Evolutionary conservation across 2,329 filamentous ascomycete genomes (phyloP).

Genomic region (Trichoderma harzianum): DNA sequence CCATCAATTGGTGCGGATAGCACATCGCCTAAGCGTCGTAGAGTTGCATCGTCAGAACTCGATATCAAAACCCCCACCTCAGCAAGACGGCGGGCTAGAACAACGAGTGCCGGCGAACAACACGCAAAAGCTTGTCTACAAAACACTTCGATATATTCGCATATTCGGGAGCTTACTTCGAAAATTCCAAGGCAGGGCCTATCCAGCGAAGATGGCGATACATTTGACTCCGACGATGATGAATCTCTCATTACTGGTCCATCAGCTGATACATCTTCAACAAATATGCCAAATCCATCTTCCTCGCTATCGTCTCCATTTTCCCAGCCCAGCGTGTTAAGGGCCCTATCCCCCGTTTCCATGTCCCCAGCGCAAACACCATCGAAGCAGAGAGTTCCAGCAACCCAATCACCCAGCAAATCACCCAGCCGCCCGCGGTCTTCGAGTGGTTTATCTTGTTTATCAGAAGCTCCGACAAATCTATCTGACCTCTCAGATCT

Average conservation of each 20-base stretch:
- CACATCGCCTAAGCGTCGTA: not conserved
- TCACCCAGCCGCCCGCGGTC: not conserved
- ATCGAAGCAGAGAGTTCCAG: not conserved
- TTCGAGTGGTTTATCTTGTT: not conserved
- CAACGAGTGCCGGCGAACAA: not conserved
- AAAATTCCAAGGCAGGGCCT: not conserved
- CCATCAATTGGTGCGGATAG: not conserved
- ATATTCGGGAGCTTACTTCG: slow-evolving; percentile 7
- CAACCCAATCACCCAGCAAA: not conserved
- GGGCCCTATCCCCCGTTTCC: not conserved
- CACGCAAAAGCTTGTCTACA: not conserved
- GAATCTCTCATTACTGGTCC: not conserved
- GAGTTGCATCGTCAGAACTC: not conserved
- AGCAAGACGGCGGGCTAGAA: not conserved
- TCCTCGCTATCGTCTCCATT: not conserved
- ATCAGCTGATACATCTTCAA: not conserved
- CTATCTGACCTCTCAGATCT: not conserved
- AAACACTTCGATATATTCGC: not conserved
- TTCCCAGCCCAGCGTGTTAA: not conserved
- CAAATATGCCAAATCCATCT: not conserved
- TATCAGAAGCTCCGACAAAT: not conserved
- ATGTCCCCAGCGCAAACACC: not conserved
- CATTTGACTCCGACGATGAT: not conserved
- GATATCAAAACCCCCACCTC: not conserved
- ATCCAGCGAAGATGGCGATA: not conserved